Evolutionary conservation across 345 rosid species (phyloP).

Genomic region (Populus nigra): DNA sequence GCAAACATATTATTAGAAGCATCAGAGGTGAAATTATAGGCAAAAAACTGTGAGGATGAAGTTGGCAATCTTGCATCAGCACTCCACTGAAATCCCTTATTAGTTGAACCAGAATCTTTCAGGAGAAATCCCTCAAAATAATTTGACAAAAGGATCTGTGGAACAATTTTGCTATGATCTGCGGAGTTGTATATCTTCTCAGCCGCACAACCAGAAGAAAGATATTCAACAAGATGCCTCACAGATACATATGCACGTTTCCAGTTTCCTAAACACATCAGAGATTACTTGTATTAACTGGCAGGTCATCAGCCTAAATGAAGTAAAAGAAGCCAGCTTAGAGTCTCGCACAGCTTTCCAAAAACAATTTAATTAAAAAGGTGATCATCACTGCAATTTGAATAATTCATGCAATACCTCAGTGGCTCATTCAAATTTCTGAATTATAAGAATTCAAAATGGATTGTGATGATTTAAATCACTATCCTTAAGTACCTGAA

Average conservation of each 20-base stretch:
- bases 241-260: constrained; percentile 73
- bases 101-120: constrained; percentile 45
- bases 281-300: constrained; percentile 37
- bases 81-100: constrained; percentile 58
- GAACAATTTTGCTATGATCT: constrained; percentile 36
- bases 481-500: constrained; percentile 54
- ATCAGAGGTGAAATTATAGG: constrained; percentile 34
- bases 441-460: background rate
- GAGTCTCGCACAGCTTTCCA: background rate
- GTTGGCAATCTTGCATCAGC: constrained; percentile 42
- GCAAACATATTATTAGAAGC: constrained; percentile 33
- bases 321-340: constrained; percentile 9
- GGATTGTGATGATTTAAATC: background rate
- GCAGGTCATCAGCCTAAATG: constrained; percentile 25
- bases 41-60: constrained; percentile 45
- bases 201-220: constrained; percentile 41
- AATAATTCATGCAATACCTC: background rate
- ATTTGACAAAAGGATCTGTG: constrained; percentile 59
- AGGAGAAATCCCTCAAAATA: constrained; percentile 65
- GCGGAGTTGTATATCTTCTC: constrained; percentile 29
- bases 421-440: background rate
- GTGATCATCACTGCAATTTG: background rate
- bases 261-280: constrained; percentile 77
- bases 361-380: background rate
- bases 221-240: constrained; percentile 65